Conservation (phyloP, 1,284 basidiomycete genomes). For the Puccinia polysora region DNA sequence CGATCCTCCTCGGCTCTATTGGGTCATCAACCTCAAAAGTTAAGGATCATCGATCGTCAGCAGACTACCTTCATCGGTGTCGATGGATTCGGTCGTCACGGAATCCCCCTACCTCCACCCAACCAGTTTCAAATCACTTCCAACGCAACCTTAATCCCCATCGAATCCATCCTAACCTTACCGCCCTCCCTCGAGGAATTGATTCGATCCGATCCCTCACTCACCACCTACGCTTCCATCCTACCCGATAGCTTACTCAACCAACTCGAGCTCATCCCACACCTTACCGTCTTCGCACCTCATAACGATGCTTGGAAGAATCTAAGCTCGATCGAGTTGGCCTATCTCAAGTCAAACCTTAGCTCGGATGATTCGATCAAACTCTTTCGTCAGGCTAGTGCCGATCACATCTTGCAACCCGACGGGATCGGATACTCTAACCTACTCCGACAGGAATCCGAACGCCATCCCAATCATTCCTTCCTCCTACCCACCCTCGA, state of each 20-base stretch:
- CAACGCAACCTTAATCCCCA: slow-evolving; percentile 68
- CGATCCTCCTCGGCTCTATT: slow-evolving; percentile 53
- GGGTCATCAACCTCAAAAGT: slow-evolving; percentile 59
- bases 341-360: slow-evolving; percentile 79
- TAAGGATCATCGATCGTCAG: slow-evolving; percentile 59
- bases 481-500: slow-evolving; percentile 64
- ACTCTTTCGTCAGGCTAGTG: slow-evolving; percentile 60
- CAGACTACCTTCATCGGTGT: slow-evolving; percentile 13
- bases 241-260: slow-evolving; percentile 50
- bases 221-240: slow-evolving; percentile 51
- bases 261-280: slow-evolving; percentile 55
- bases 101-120: slow-evolving; percentile 60
- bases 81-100: not conserved
- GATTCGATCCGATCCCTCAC: slow-evolving; percentile 48
- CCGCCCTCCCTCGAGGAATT: slow-evolving; percentile 44
- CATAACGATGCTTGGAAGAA: slow-evolving; percentile 71
- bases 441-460: slow-evolving; percentile 54
- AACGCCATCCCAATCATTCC: not conserved
- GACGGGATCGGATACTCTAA: slow-evolving; percentile 63
- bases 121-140: slow-evolving; percentile 61
- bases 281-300: slow-evolving; percentile 85
- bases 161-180: slow-evolving; percentile 55
- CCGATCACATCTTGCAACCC: slow-evolving; percentile 64
- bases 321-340: slow-evolving; percentile 61
- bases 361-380: slow-evolving; percentile 70